Base-by-base conservation (phyloP, 2,329 filamentous ascomycete species). In the Colletotrichum sp. region DNA sequence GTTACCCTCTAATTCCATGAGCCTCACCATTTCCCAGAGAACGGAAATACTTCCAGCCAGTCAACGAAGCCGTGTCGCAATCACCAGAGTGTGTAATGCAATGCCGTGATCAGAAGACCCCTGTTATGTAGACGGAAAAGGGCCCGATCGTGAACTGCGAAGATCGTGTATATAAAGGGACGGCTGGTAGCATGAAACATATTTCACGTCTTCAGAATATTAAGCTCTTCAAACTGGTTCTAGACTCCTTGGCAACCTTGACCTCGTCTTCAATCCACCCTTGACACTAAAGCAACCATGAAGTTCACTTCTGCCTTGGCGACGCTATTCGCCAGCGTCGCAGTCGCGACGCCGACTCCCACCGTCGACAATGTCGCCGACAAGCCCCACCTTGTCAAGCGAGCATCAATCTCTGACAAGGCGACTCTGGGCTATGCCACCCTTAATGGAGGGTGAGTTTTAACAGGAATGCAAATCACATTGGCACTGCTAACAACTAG, bases 361-460 rank as follows among this genome's bases (percentile, higher is more conserved):
- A 78, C 78, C 12, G 44, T 72, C 28, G 71, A 71, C 18, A 60
- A 65, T 30, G 44, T 52, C 34, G 65, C 65, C 7, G 68, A 72
- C 16, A 69, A 71, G 55, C 36, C 34, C 57, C 65, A 79, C 55
- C 71, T 79, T 28, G 71, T 70, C 8, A 79, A 79, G 72, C 69
- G 78, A 34, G 78, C 78, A 13, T 71, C 68, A 8, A 74, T 79
- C 66, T 78, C 78, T 13, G 78, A 79, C 69, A 77, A 71, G 52
- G 78, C 78, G 10, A 83, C 81, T 16, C 79, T 83, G 32, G 89
- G 88, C 30, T 90, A 88, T 79, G 88, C 86, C 44, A 87, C 85
- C 30, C 78, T 84, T 75, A 89, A 89, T 64, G 88, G 86, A 55
- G 75, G 75, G 75, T 76, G 57, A 26, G 65, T n/a, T 3, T 34